These are phyloP conservation scores for Achaetomium macrosporum DNA, from an alignment of 2,329 filamentous ascomycete genomes.

Conservation along the genomic window DNA sequence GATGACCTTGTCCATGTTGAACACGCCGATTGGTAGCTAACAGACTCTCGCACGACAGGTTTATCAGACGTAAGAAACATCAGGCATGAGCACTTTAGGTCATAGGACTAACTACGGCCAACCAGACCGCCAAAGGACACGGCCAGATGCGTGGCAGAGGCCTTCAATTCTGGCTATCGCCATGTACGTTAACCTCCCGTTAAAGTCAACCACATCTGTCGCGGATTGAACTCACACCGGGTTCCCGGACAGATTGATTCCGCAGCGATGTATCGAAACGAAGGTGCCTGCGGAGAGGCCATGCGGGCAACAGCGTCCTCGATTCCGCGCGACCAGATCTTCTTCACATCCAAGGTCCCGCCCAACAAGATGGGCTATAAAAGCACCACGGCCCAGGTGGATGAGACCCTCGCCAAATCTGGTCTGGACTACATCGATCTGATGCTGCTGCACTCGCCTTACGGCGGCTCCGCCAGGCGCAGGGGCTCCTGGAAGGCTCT, in stretches of 20 bases:
- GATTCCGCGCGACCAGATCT: conserved; percentile 44
- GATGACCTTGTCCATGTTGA: too few species aligned
- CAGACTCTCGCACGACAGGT: conserved; percentile 33
- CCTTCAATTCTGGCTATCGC: conserved; percentile 47
- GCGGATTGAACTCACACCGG: not conserved
- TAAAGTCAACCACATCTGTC: too few species aligned
- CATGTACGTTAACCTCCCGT: conserved; percentile 35
- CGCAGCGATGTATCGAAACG: conserved; percentile 47
- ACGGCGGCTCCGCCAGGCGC: conserved; percentile 49
- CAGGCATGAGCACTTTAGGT: too few species aligned
- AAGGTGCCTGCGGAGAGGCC: conserved; percentile 42
- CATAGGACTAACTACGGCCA: not conserved
- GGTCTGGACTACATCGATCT: conserved; percentile 63
- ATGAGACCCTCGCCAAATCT: conserved; percentile 56
- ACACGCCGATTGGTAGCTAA: not conserved
- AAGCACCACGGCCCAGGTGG: conserved; percentile 56
- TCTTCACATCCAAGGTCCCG: conserved; percentile 54
- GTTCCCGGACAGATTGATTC: conserved; percentile 42
- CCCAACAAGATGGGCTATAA: conserved; percentile 49
- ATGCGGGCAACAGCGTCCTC: conserved; percentile 30
- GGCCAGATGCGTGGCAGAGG: conserved; percentile 37
- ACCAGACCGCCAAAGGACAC: conserved; percentile 28
- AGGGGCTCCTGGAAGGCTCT: conserved; percentile 58
- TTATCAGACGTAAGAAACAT: conserved; percentile 42
- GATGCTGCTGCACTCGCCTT: conserved; percentile 57